Base-by-base conservation (phyloP, 805 yeast genomes). In the Zygosaccharomyces pseudorouxii region DNA sequence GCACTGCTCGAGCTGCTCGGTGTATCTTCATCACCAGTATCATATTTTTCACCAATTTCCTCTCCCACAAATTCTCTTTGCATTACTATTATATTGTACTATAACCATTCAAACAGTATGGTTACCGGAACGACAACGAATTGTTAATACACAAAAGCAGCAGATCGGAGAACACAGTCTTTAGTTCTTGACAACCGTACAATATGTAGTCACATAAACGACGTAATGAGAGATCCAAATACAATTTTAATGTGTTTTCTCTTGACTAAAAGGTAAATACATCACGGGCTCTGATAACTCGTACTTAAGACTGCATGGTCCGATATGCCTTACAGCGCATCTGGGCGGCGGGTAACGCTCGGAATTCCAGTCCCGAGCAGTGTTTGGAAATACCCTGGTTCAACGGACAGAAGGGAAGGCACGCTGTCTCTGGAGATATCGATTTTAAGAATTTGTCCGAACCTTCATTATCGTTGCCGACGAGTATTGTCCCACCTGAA, bases 21-120 rank as follows among this genome's bases (percentile, higher is more conserved):
- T 38, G 42, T 35, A 16, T 45, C 54, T 7, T 45, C 52, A 18
- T 41, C 48, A 14, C 37, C 51, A n/a, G 42, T 39, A 25, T 39
- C 42, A 33, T 39, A 39, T 25, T 28, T 25, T 19, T 41, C 44
- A 29, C 44, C 16, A 28, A 29, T 30, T n/a, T 41, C 44, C 14
- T 28, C 44, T 14, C 37, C 19, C 25, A 41, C 8, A 23, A 18
- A 41, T 14, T 41, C 44, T 19, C 44, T 25, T 33, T 41, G 44
- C 44, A 41, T 29, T 9, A 19, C 14, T 23, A 5, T 18, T 23
- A 41, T n/a, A 19, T 33, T 18, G 37, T 33, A 2, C 10, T 33
- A 33, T 33, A 9, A 14, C 37, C 37, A 33, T 33, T 33, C 16
- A 33, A 33, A 25, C 28, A 23, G 29, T 18, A 38, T 14, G 31